Evolutionary conservation across 169 alveolate genomes (phyloP).

Genomic region (Neospora caninum): DNA sequence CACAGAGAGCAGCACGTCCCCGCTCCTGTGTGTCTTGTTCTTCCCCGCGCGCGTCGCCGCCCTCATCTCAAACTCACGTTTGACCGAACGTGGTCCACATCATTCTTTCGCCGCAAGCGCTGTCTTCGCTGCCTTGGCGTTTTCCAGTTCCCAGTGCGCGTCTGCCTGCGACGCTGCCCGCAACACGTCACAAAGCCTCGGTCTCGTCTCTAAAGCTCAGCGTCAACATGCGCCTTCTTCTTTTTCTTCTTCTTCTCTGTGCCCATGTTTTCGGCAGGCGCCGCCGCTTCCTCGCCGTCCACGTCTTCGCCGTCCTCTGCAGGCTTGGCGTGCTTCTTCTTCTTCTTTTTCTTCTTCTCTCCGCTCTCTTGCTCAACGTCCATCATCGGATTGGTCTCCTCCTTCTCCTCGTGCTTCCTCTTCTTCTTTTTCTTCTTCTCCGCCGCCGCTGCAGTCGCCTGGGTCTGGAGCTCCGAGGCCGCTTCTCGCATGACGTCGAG

Average conservation of each 20-base stretch:
- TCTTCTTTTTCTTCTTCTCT: not conserved
- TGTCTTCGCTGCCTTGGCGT: no score
- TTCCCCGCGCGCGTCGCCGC: no score
- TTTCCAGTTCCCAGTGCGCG: no score
- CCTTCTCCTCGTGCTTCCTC: constrained; percentile 25
- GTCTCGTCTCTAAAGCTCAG: no score
- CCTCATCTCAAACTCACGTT: no score
- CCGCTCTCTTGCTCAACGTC: constrained; percentile 28
- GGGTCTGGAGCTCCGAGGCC: constrained; percentile 53
- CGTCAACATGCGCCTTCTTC: constrained; percentile 9
- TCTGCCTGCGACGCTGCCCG: no score
- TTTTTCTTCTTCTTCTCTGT: constrained; percentile 32
- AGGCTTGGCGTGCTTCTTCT: not conserved
- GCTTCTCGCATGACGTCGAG: constrained; percentile 86
- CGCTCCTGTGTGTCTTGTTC: no score
- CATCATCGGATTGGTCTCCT: not conserved
- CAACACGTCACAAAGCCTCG: no score
- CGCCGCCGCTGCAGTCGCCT: constrained; percentile 43
- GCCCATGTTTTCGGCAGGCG: not conserved
- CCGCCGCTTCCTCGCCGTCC: not conserved
- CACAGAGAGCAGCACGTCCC: no score
- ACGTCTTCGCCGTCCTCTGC: constrained; percentile 6
- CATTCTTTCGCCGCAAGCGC: no score
- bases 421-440: constrained; percentile 37
- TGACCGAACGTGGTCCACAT: no score